Base-by-base conservation (phyloP, 352 stramenopile species). In the Lagenidium giganteum region DNA sequence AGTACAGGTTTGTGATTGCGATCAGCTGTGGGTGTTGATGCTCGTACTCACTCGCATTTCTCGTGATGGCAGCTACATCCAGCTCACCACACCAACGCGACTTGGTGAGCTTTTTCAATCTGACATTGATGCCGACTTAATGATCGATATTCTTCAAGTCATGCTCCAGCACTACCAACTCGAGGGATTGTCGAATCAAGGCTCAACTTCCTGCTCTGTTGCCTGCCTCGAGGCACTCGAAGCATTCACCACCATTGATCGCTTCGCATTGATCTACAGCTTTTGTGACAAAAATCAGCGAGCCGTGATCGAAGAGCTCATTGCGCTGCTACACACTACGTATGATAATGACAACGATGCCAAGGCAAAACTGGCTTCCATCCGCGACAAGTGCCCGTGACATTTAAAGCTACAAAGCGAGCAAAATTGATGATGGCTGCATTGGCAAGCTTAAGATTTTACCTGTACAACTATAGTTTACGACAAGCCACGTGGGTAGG, bases 281-380 rank as follows among this genome's bases (percentile, higher is more conserved):
- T 92, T 93, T 40, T 59, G 90, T 8, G 73, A 86, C 42, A 79
- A 77, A 32, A 75, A 78, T 28, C 74, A 93, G 42, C 47, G 55
- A 8, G 65, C 83, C 29, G 68, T 53, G 24, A 28, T 87, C 4
- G 53, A 58, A 4, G 42, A 70, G 3, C 31, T 80, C 23, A 51
- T 78, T 31, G 17, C n/a, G 9, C 16, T 66, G 4, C n/a, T 76
- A 7, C 42, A 54, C 11, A 33, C 28, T n/a, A 33, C 11, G n/a
- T 11, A 33, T n/a, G 11, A 33, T n/a, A n/a, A 33, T 18, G 33
- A 22, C 18, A 11, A 12, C 33, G n/a, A n/a, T n/a, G n/a, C n/a
- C n/a, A n/a, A n/a, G n/a, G n/a, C n/a, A n/a, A n/a, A n/a, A n/a
- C n/a, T n/a, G n/a, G n/a, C n/a, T n/a, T n/a, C n/a, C n/a, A n/a